Evolutionary conservation across 306 rosid genomes (phyloP).

Genomic region (Hylodesmum podocarpum): DNA sequence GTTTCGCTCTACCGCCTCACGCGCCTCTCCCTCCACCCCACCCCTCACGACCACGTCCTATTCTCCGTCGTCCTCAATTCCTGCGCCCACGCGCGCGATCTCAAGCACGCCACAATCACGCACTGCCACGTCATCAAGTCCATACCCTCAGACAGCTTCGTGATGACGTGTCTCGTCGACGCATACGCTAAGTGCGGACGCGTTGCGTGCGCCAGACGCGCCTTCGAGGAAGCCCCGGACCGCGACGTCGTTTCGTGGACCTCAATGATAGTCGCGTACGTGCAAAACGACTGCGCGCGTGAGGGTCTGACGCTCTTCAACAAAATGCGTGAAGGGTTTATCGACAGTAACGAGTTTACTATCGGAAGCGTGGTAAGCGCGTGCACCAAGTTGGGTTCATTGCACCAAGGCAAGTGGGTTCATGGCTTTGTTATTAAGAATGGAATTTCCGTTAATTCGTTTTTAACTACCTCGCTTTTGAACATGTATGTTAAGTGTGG

Average conservation of each 20-base stretch:
- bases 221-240: slow-evolving; percentile 56
- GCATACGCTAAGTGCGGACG: slow-evolving; percentile 54
- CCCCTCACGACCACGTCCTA: slow-evolving; percentile 42
- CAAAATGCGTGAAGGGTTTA: slow-evolving; percentile 62
- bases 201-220: slow-evolving; percentile 29
- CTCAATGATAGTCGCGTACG: slow-evolving; percentile 74
- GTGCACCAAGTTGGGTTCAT: slow-evolving; percentile 50
- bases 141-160: slow-evolving; percentile 46
- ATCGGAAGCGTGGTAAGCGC: slow-evolving; percentile 59
- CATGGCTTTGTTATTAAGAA: slow-evolving; percentile 61
- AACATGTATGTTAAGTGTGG: slow-evolving; percentile 77
- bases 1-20: slow-evolving; percentile 42
- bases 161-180: slow-evolving; percentile 55
- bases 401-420: slow-evolving; percentile 81
- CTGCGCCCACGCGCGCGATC: slow-evolving; percentile 49
- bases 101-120: slow-evolving; percentile 40
- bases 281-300: slow-evolving; percentile 59
- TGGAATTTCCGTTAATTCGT: slow-evolving; percentile 41
- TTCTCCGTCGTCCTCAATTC: slow-evolving; percentile 64
- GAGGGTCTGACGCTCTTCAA: slow-evolving; percentile 61
- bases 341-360: slow-evolving; percentile 57
- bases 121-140: slow-evolving; percentile 64
- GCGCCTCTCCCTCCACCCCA: slow-evolving; percentile 29
- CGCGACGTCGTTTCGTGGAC: slow-evolving; percentile 71
- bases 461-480: slow-evolving; percentile 54